A percentile compares a stretch with the other conserved stretches of the same genome.
phyloP scores from a whole-genome alignment of 176 grass and related monocot genomes.

The Neostapfia colusana region DNA sequence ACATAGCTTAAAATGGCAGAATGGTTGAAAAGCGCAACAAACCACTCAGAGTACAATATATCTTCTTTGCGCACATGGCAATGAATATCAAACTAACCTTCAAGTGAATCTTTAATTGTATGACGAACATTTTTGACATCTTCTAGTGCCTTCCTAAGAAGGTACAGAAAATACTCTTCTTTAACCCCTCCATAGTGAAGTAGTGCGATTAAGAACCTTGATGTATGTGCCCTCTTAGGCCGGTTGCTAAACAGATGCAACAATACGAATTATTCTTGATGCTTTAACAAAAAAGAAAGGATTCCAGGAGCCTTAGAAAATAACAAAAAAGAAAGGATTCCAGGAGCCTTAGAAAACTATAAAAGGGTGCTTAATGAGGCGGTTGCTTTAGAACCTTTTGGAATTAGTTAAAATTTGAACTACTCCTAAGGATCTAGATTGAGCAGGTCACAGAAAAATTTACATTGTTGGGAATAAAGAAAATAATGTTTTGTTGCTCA shows the following conservation, averaged over 20 bases:
- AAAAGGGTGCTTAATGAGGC: not conserved
- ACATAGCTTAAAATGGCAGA: not conserved
- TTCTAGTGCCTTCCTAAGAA: slow-evolving; percentile 53
- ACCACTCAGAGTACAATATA: not conserved
- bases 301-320: not conserved
- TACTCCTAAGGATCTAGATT: not conserved
- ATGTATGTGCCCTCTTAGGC: slow-evolving; percentile 48
- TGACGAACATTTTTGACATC: slow-evolving; percentile 26
- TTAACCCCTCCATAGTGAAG: slow-evolving; percentile 59
- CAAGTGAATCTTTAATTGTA: slow-evolving; percentile 36
- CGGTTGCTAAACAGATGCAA: slow-evolving; percentile 46
- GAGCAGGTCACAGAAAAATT: not conserved
- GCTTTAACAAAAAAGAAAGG: not conserved
- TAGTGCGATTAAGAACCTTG: slow-evolving; percentile 54
- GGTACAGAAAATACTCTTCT: slow-evolving; percentile 63
- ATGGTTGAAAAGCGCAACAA: not conserved
- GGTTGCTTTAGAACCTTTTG: not conserved
- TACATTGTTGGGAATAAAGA: not conserved
- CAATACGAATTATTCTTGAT: not conserved
- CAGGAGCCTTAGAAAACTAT: not conserved
- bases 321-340: not conserved
- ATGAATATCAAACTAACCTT: slow-evolving; percentile 40
- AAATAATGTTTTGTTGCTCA: not conserved
- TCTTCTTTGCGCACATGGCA: too few species aligned
- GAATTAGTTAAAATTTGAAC: not conserved